Conservation (phyloP, 176 grass and related monocot species). For the Oryza rufipogon region DNA sequence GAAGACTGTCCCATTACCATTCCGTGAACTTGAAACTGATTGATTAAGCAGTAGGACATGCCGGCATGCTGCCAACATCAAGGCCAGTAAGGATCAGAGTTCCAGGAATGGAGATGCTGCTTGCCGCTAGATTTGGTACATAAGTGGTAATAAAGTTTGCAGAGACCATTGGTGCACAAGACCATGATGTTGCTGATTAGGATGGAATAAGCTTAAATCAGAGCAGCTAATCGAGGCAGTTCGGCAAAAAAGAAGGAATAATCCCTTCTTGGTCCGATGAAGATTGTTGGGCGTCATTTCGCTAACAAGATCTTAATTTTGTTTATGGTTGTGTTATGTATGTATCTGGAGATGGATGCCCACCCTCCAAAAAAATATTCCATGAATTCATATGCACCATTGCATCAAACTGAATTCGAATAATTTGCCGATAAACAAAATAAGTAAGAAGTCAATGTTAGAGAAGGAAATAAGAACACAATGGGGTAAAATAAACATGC, state of each 20-base stretch:
- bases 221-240: slow-evolving; percentile 25
- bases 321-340: slow-evolving; percentile 26
- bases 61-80: slow-evolving; percentile 24
- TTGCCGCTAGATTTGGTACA: slow-evolving; percentile 33
- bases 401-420: slow-evolving; percentile 6
- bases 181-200: slow-evolving; percentile 23
- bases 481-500: background rate
- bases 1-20: slow-evolving; percentile 83
- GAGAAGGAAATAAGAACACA: background rate
- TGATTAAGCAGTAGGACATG: slow-evolving; percentile 35
- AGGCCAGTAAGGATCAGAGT: slow-evolving; percentile 27
- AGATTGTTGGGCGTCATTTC: slow-evolving; percentile 33
- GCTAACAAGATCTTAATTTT: slow-evolving; percentile 43
- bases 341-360: slow-evolving; percentile 29
- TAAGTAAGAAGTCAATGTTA: background rate
- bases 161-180: slow-evolving; percentile 39
- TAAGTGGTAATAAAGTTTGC: slow-evolving; percentile 49
- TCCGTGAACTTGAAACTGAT: slow-evolving; percentile 76
- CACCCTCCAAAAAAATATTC: background rate
- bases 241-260: slow-evolving; percentile 8
- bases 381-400: slow-evolving; percentile 29
- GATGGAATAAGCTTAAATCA: slow-evolving; percentile 49
- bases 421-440: background rate
- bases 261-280: slow-evolving; percentile 41
- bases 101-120: slow-evolving; percentile 28